These are phyloP conservation scores for Cercospora sp. DNA, from an alignment of 2,329 filamentous ascomycete genomes.

Conservation along the genomic window DNA sequence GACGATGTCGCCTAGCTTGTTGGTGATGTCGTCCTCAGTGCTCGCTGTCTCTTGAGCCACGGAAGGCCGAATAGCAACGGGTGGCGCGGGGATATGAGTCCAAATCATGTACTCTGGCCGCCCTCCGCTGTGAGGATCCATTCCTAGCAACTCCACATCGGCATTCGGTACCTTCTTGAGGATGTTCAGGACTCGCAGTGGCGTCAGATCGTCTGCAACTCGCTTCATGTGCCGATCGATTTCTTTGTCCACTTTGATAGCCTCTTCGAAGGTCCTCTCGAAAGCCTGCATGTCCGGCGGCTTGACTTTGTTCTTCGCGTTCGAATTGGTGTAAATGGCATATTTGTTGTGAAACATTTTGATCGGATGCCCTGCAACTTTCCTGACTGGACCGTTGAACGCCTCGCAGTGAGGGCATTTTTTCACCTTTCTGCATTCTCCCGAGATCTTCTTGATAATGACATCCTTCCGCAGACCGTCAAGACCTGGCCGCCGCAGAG, in stretches of 20 bases:
- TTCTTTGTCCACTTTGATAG: slow-evolving; percentile 74
- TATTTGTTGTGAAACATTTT: slow-evolving; percentile 96
- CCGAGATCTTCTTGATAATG: slow-evolving; percentile 84
- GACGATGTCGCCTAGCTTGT: slow-evolving; percentile 94
- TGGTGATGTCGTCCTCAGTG: slow-evolving; percentile 94
- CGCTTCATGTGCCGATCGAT: slow-evolving; percentile 89
- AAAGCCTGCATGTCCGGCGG: slow-evolving; percentile 81
- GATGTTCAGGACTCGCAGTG: slow-evolving; percentile 81
- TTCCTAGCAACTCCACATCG: slow-evolving; percentile 87
- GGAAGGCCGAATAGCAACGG: slow-evolving; percentile 89
- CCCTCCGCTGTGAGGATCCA: slow-evolving; percentile 76
- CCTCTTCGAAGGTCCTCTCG: slow-evolving; percentile 79
- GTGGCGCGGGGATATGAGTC: slow-evolving; percentile 92
- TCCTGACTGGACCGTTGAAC: slow-evolving; percentile 88
- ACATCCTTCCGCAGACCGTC: slow-evolving; percentile 84
- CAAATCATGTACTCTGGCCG: slow-evolving; percentile 96
- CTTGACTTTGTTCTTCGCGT: slow-evolving; percentile 77
- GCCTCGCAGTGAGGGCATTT: slow-evolving; percentile 76
- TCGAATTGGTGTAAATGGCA: slow-evolving; percentile 82
- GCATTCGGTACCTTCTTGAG: slow-evolving; percentile 82
- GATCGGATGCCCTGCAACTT: slow-evolving; percentile 75
- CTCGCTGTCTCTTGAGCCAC: slow-evolving; percentile 91
- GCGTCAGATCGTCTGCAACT: slow-evolving; percentile 91
- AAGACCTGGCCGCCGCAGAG: slow-evolving; percentile 75
- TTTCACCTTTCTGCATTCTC: slow-evolving; percentile 84